phyloP scores from a whole-genome alignment of 2,329 filamentous ascomycete genomes.

The Botryotinia globosa region DNA sequence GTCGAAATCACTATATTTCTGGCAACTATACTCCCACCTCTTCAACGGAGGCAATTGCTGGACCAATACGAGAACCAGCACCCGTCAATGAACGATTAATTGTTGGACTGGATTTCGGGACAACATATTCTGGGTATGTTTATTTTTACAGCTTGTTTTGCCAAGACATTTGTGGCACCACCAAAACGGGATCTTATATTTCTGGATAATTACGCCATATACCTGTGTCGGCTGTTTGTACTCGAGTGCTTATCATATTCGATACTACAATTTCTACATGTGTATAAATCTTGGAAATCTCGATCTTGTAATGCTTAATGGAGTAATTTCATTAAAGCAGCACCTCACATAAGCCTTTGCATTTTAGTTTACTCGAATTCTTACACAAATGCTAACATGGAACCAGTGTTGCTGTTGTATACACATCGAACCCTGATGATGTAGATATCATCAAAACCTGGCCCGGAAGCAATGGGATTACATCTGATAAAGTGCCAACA shows the following conservation, averaged over 20 bases:
- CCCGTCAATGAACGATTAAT: conserved; percentile 63
- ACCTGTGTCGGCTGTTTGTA: background rate
- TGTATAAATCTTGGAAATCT: background rate
- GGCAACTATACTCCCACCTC: conserved; percentile 50
- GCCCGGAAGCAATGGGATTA: conserved; percentile 81
- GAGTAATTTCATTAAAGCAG: background rate
- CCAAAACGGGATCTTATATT: background rate
- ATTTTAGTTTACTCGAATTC: background rate
- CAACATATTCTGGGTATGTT: conserved; percentile 70
- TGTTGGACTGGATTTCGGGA: conserved; percentile 79
- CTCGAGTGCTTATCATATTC: background rate
- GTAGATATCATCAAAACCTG: conserved; percentile 82
- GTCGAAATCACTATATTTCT: conserved; percentile 33
- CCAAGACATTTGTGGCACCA: conserved; percentile 8
- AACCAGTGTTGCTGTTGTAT: conserved; percentile 65
- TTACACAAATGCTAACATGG: background rate
- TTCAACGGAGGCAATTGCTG: conserved; percentile 61
- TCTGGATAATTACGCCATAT: background rate
- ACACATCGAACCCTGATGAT: conserved; percentile 73
- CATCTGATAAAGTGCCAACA: conserved; percentile 83
- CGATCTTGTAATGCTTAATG: background rate
- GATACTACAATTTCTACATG: background rate
- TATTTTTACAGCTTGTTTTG: conserved; percentile 6
- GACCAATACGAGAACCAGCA: conserved; percentile 53
- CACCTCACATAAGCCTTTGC: background rate